phyloP scores from a whole-genome alignment of 225 moss, liverwort and hornwort species.

The Polytrichum commune region DNA sequence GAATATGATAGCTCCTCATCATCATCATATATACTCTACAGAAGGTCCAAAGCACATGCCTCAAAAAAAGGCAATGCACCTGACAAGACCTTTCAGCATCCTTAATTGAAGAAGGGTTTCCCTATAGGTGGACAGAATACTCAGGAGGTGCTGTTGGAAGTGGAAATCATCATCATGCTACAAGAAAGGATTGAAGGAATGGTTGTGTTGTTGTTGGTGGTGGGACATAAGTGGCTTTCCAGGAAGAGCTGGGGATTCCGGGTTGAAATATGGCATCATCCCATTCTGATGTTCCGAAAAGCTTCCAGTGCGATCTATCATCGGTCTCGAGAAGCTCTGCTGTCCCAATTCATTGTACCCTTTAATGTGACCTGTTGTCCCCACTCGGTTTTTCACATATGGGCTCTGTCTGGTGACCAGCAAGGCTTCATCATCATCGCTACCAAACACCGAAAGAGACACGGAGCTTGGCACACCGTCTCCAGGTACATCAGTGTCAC shows the following conservation, averaged over 20 bases:
- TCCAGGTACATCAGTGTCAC: conserved; percentile 44
- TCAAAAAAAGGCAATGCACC: conserved; percentile 22
- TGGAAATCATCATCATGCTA: conserved; percentile 22
- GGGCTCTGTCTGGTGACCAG: conserved; percentile 50
- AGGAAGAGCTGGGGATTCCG: conserved; percentile 75
- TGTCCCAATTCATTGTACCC: conserved; percentile 20
- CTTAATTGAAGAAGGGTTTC: conserved; percentile 22
- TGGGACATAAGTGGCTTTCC: conserved; percentile 68
- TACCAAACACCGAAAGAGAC: conserved; percentile 63
- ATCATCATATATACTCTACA: conserved; percentile 25
- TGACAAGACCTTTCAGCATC: conserved; percentile 30
- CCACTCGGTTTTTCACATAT: conserved; percentile 36
- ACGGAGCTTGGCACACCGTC: conserved; percentile 39
- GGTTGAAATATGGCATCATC: conserved; percentile 41
- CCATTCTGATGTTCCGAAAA: conserved; percentile 54
- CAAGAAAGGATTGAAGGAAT: conserved; percentile 53
- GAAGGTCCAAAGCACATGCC: conserved; percentile 18
- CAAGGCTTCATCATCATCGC: conserved; percentile 66
- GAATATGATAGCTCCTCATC: no score
- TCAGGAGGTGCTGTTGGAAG: conserved; percentile 5
- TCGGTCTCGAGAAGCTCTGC: conserved; percentile 48
- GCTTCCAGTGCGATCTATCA: conserved; percentile 35
- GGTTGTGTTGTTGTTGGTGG: conserved; percentile 25
- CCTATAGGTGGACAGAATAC: conserved; percentile 15
- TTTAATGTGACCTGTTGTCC: neutral